These are phyloP conservation scores for Candida pseudofarinosa DNA, from an alignment of 805 yeast species.

Conservation along the genomic window DNA sequence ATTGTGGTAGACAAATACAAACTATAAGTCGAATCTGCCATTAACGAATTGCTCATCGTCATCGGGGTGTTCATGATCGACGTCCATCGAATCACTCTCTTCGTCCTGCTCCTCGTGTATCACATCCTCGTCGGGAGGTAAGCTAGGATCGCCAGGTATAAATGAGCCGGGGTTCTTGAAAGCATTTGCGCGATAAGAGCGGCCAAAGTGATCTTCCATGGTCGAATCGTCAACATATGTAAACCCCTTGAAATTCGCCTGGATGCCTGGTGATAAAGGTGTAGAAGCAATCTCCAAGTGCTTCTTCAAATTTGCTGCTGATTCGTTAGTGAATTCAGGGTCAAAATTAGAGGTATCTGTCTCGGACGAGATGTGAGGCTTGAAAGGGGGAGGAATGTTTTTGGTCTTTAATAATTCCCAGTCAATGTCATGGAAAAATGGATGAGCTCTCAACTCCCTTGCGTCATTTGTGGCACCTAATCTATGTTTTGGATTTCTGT, in stretches of 20 bases:
- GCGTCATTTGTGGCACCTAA: conserved; percentile 91
- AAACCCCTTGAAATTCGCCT: conserved; percentile 94
- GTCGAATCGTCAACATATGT: conserved; percentile 94
- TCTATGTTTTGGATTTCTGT: conserved; percentile 94
- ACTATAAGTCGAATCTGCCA: conserved; percentile 78
- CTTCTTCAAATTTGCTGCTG: conserved; percentile 74
- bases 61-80: conserved; percentile 58
- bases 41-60: conserved; percentile 80
- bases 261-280: conserved; percentile 91
- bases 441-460: conserved; percentile 84
- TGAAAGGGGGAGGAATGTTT: conserved; percentile 93
- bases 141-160: conserved; percentile 73
- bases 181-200: conserved; percentile 34
- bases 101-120: conserved; percentile 63
- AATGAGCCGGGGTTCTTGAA: conserved; percentile 59
- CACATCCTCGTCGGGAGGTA: conserved; percentile 81
- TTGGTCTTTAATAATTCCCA: conserved; percentile 79
- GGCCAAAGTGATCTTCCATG: conserved; percentile 76
- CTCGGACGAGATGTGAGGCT: conserved; percentile 87
- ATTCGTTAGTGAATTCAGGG: conserved; percentile 93
- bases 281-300: conserved; percentile 65
- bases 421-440: conserved; percentile 86
- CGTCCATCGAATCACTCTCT: conserved; percentile 44
- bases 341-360: conserved; percentile 96
- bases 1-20: background rate